These are phyloP conservation scores for Neonectria sp. DNA, from an alignment of 2,329 filamentous ascomycete species.

Conservation along the genomic window DNA sequence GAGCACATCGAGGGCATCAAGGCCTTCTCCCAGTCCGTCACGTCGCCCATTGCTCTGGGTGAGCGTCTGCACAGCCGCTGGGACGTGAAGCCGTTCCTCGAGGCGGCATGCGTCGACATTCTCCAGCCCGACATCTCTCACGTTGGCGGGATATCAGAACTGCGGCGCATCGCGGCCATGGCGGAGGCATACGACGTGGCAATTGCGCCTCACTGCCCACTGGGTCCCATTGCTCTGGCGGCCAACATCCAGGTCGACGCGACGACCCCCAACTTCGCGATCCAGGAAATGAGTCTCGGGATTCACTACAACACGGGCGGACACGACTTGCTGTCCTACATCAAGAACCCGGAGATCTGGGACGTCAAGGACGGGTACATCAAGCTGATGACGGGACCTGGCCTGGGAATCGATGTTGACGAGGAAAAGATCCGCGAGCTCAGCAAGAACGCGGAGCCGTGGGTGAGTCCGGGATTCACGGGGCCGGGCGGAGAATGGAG, in stretches of 20 bases:
- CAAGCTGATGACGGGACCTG: constrained; percentile 70
- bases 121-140: constrained; percentile 82
- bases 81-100: constrained; percentile 81
- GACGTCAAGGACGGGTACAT: constrained; percentile 78
- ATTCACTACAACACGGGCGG: constrained; percentile 84
- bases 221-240: constrained; percentile 81
- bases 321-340: constrained; percentile 77
- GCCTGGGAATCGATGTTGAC: constrained; percentile 79
- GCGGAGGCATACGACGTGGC: constrained; percentile 82
- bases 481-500: constrained; percentile 31
- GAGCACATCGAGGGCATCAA: constrained; percentile 78
- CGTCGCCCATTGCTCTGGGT: constrained; percentile 78
- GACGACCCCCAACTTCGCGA: constrained; percentile 75
- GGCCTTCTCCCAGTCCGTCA: constrained; percentile 47
- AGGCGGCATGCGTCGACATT: constrained; percentile 78
- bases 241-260: constrained; percentile 79
- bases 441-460: constrained; percentile 71
- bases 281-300: constrained; percentile 84
- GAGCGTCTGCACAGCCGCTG: constrained; percentile 81
- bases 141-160: constrained; percentile 80
- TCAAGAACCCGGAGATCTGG: constrained; percentile 76
- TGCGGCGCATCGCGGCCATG: constrained; percentile 78
- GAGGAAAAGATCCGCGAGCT: constrained; percentile 76
- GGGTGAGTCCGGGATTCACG: constrained; percentile 58
- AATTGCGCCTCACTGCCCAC: constrained; percentile 80